Percentiles rank a stretch among this genome's conserved stretches.
These are phyloP conservation scores for Fagopyrum homotropicum DNA, from an alignment of 148 eudicot genomes.

Conservation along the genomic window DNA sequence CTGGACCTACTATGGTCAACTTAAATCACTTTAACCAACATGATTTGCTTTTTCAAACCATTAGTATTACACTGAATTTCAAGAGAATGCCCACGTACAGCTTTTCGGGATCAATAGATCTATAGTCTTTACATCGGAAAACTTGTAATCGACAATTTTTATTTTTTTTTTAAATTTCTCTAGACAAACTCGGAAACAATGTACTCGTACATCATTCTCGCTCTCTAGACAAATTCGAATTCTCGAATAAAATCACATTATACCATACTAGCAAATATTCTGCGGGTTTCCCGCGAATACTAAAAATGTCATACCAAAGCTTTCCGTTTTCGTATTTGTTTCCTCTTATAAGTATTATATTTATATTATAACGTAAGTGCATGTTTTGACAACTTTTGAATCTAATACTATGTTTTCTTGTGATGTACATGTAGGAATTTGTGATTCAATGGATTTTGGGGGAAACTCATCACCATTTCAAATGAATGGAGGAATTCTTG, in stretches of 20 bases:
- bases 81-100: background rate
- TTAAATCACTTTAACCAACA: background rate
- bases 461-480: constrained; percentile 15
- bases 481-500: constrained; percentile 3
- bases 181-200: too few relatives aligned
- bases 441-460: constrained; percentile 18
- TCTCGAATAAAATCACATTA: too few relatives aligned
- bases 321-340: too few relatives aligned
- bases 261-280: too few relatives aligned
- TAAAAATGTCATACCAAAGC: too few relatives aligned
- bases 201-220: too few relatives aligned
- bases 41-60: background rate
- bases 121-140: too few relatives aligned
- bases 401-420: background rate
- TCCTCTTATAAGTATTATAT: background rate
- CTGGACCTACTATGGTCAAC: background rate
- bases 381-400: background rate
- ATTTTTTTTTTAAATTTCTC: too few relatives aligned
- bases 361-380: background rate
- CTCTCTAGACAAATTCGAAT: too few relatives aligned
- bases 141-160: too few relatives aligned
- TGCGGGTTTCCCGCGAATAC: too few relatives aligned
- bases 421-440: too few relatives aligned
- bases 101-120: background rate
- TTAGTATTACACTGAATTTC: background rate